Evolutionary conservation across 441 rosid species (phyloP).

Genomic region (Euphorbia schlechtendalii): DNA sequence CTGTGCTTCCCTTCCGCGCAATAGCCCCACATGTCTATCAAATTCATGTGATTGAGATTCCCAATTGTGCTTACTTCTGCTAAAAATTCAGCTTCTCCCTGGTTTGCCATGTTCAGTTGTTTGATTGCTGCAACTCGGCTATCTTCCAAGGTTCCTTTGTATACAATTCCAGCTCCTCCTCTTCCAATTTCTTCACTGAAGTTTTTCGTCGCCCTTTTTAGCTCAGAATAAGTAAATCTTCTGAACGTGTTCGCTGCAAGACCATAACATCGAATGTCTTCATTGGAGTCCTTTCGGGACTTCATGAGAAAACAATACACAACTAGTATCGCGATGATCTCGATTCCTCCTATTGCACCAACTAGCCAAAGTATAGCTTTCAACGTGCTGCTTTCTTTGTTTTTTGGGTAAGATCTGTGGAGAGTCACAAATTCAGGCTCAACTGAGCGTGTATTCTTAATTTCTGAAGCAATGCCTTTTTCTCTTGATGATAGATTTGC

Average conservation of each 20-base stretch:
- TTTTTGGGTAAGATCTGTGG: constrained; percentile 16
- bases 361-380: constrained; percentile 13
- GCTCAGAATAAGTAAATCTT: constrained; percentile 52
- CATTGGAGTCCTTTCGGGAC: not conserved
- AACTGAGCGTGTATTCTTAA: not conserved
- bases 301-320: constrained; percentile 9
- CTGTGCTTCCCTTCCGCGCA: constrained; percentile 23
- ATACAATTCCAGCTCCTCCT: constrained; percentile 85
- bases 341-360: constrained; percentile 9
- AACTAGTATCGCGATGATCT: constrained; percentile 1
- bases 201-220: constrained; percentile 51
- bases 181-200: constrained; percentile 63
- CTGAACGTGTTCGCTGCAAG: constrained; percentile 40
- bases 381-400: not conserved
- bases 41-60: constrained; percentile 25
- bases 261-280: not conserved
- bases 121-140: constrained; percentile 22
- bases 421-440: not conserved
- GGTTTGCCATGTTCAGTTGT: constrained; percentile 5
- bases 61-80: constrained; percentile 25
- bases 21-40: constrained; percentile 24
- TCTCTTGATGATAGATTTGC: not conserved
- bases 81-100: constrained; percentile 22
- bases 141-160: constrained; percentile 36
- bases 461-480: not conserved